Evolutionary conservation across 1,284 basidiomycete genomes (phyloP).

Genomic region (Ganoderma sp.): DNA sequence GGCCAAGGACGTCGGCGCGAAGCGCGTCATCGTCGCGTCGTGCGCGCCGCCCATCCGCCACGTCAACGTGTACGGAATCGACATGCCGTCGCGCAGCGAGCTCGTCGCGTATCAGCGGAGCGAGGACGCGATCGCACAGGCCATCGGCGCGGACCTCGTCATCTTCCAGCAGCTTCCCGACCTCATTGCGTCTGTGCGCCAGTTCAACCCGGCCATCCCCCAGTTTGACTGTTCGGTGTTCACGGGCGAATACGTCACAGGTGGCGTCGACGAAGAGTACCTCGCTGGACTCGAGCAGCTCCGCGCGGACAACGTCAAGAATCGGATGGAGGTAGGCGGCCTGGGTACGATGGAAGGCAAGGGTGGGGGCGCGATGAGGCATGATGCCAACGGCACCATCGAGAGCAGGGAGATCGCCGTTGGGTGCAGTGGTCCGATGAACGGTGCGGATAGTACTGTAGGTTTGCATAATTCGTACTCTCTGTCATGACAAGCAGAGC

Average conservation of each 20-base stretch:
- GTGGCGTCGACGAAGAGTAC: conserved; percentile 91
- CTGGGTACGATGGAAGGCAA: conserved; percentile 47
- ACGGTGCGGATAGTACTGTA: conserved; percentile 74
- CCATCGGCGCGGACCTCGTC: conserved; percentile 95
- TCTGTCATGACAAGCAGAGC: conserved; percentile 14
- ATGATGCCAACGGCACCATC: conserved; percentile 16
- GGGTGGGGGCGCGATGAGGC: conserved; percentile 41
- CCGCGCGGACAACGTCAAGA: conserved; percentile 86
- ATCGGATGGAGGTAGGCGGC: conserved; percentile 41
- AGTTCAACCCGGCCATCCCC: conserved; percentile 83
- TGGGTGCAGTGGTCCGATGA: conserved; percentile 50
- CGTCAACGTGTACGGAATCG: conserved; percentile 98
- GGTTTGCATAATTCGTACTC: conserved; percentile 69
- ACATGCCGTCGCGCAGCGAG: conserved; percentile 96
- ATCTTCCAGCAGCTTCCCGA: conserved; percentile 97
- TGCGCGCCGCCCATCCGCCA: conserved; percentile 95
- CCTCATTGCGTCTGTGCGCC: conserved; percentile 86
- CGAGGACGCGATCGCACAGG: conserved; percentile 76
- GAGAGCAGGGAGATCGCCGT: conserved; percentile 41
- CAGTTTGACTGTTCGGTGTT: conserved; percentile 98
- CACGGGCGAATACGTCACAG: conserved; percentile 96
- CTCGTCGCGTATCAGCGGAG: conserved; percentile 90
- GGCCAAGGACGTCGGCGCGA: conserved; percentile 99
- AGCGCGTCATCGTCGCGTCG: conserved; percentile 95
- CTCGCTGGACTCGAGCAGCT: conserved; percentile 78